Conservation (phyloP, 1,284 basidiomycete genomes). For the Fomitopsis palustris region DNA sequence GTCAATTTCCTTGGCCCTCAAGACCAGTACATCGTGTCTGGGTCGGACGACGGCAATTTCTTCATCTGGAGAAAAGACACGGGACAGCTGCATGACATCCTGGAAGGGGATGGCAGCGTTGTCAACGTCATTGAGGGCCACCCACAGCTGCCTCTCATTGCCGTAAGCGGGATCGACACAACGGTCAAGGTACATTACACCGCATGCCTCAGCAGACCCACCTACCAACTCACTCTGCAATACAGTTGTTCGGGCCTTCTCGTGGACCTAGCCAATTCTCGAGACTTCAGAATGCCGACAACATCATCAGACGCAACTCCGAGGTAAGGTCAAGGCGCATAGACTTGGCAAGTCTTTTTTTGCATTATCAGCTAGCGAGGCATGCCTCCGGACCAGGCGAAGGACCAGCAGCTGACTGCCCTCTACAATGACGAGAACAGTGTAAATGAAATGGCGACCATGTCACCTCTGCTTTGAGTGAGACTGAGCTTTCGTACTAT, state of each 20-base stretch:
- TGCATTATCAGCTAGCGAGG: constrained; percentile 32
- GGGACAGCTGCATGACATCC: constrained; percentile 67
- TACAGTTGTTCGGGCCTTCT: constrained; percentile 70
- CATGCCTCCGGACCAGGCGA: constrained; percentile 14
- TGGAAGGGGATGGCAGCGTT: constrained; percentile 78
- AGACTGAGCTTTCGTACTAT: no score
- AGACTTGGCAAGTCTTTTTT: constrained; percentile 32
- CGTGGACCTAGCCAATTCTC: constrained; percentile 46
- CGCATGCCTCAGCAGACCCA: constrained; percentile 11
- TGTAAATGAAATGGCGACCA: no score
- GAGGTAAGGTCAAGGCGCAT: constrained; percentile 26
- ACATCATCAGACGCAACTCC: constrained; percentile 53
- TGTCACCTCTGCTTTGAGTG: no score
- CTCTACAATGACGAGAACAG: constrained; percentile 18
- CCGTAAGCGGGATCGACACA: constrained; percentile 86
- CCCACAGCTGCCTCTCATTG: constrained; percentile 76
- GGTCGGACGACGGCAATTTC: constrained; percentile 85
- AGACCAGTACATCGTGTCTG: constrained; percentile 82
- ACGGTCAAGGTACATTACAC: constrained; percentile 86
- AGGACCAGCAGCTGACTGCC: constrained; percentile 15
- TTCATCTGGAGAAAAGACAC: constrained; percentile 82
- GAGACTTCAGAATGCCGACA: constrained; percentile 43
- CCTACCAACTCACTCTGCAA: constrained; percentile 4
- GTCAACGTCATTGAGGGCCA: constrained; percentile 90
- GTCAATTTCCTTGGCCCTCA: constrained; percentile 82